Evolutionary conservation across 129 eudicot genomes (phyloP), one percentile per base, ranked within the genome.

Genomic region (Lactuca sativa): DNA sequence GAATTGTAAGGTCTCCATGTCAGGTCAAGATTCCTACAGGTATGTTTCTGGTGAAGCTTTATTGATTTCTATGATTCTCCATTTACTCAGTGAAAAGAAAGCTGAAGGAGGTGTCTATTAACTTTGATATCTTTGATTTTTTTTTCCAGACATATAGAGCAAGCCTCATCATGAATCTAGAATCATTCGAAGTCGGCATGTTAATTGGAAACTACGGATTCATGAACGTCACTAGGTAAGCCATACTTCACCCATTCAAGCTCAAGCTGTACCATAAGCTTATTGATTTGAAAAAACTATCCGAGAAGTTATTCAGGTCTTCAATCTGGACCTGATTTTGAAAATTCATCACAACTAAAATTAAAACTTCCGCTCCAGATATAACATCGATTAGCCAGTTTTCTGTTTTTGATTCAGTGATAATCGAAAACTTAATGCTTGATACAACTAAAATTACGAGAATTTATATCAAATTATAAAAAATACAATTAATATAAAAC

Each of bases 161-260:
- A 3, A 83, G 73, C 55, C 69, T 92, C 33, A 84, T 92, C 51
- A 89, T 84, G 54, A 69, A 73, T 70, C 85, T 96, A 15, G 84
- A 86, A 49, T 78, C 83, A 37, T 92, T 92, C 66, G 76, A 89
- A 81, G 98, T 92, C 17, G 96, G 98, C 36, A 82, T 75, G 66
- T 86, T 86, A 5, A 75, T 92, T 40, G 98, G 90, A 21, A 92
- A 85, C 87, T 92, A 92, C 44, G 96, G 98, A 12, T 92, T 89
- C 82, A 82, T 92, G 72, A 92, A 89, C 47, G 78, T 92, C 71
- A 92, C 96, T 21, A 89, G 92, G 98, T 92, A 17, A n/a, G 2
- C 37, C 15, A 16, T 37, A 56, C 6, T 34, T 69, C 16, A 52
- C 16, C 31, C 0, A 64, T 67, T 58, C 75, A 43, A 31, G 31